Base-by-base conservation (phyloP, 2,329 filamentous ascomycete species). In the Pseudogymnoascus sp. region DNA sequence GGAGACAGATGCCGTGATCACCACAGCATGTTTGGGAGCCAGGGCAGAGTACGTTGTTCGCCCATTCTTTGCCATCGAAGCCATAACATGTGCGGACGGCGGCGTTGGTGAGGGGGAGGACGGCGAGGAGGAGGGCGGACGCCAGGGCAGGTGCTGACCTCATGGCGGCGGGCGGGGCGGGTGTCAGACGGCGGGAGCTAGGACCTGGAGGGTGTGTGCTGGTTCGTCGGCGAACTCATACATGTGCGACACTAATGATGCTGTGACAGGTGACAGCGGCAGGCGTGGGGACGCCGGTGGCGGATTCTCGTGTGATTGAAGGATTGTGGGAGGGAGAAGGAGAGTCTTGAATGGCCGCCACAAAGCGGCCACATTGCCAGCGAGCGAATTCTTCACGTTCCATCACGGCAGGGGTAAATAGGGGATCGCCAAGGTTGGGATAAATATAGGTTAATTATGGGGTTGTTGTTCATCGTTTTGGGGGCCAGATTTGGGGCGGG, bases 1-100 rank as follows among this genome's bases (percentile, higher is more conserved):
- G 23, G 15, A 61, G 31, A 46, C 62, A 63, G 5, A 29, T 46
- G 11, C 31, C 59, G 9, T 21, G 4, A 5, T 10, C 35, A 11
- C 62, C 35, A n/a, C 62, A 64, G 23, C 62, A 64, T 6, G 62
- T 10, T n/a, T 35, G 35, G 7, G 53, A 61, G 21, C 59, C 62
- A 5, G 59, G 37, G 11, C 62, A 64, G 11, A 17, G 21, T 1
- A 50, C 23, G 17, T 64, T 64, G 15, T 64, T 40, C 1, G 23
- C 21, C 26, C 60, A 64, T 17, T 15, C 0, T 15, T 46, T 11
- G 11, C 62, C 62, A 10, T 46, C 26, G n/a, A 31, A 23, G 9
- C 62, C 62, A 4, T 7, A 64, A 21, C 62, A 64, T 2, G 29
- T 62, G 11, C 21, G 19, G 38, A 17, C 17, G 37, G 7, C 37